These are phyloP conservation scores for Fusarium sacchari DNA, from an alignment of 2,329 filamentous ascomycete genomes.

Conservation along the genomic window DNA sequence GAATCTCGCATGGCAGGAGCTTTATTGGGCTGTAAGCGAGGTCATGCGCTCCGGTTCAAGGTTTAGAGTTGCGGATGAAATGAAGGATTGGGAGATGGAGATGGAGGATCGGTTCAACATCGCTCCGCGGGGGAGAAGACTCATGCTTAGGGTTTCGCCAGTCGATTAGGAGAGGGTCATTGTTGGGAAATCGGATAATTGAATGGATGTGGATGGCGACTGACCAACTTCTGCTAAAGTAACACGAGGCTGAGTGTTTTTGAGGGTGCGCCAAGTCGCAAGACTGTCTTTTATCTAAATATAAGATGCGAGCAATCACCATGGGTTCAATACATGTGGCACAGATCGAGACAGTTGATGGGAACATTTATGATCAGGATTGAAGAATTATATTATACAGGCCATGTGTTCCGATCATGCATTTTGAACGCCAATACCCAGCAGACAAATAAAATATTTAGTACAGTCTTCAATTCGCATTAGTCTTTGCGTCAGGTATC, in stretches of 20 bases:
- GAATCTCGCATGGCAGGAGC: background rate
- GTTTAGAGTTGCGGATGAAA: background rate
- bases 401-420: background rate
- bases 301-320: background rate
- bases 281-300: background rate
- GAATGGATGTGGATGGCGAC: background rate
- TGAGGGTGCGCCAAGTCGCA: background rate
- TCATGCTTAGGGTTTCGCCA: background rate
- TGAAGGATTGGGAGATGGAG: background rate
- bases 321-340: background rate
- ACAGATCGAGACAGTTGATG: background rate
- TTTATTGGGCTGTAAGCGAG: background rate
- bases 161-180: background rate
- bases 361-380: background rate
- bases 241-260: background rate
- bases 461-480: background rate
- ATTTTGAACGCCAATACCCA: background rate
- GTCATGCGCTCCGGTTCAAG: background rate
- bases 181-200: fast-evolving
- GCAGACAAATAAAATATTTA: background rate
- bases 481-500: background rate
- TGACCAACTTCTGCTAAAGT: no score
- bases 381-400: background rate
- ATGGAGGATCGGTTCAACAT: background rate
- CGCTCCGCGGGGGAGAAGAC: background rate